Base-by-base conservation (phyloP, 2,329 filamentous ascomycete genomes). In the Fusarium liriodendri region DNA sequence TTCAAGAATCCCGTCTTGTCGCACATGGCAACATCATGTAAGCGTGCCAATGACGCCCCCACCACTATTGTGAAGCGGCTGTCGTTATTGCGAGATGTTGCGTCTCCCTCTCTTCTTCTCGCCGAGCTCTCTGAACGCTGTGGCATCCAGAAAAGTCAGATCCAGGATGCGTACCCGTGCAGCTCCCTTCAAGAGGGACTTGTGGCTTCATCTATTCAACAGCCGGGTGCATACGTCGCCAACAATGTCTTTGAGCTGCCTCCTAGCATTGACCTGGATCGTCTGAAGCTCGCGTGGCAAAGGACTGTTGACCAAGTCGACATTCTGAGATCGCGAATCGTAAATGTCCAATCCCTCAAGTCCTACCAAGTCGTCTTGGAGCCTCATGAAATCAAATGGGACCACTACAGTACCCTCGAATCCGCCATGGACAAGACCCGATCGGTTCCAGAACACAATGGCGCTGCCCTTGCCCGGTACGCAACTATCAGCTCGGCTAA, bases 311-410 rank as follows among this genome's bases (percentile, higher is more conserved):
- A 72, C 4, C 52, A 45, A 2, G 72, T 76, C 6, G 67, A 73
- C 9, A 79, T 80, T 14, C 7, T 80, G 18, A 71, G 78, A 62
- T 71, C 77, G 0, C 75, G 78, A 0, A 78, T 79, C 25, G 69
- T 79, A 5, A 77, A 71, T 38, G 22, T 67, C 6, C 37, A 52
- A 16, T 66, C 71, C 0, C 45, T 70, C 11, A 76, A 57, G 38
- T 76, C 74, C 0, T 75, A 77, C 10, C 76, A 76, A 62, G 68
- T n/a, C 6, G 62, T 78, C 6, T 37, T 76, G 4, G 22, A 52
- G 5, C 57, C 75, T 9, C 47, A 58, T 14, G 27, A 20, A 0
- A 70, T 78, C 6, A 20, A 63, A 1, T 78, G 75, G 76, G 54
- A 64, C 0, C 5, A 64, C 22, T 18, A 59, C 6, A 50, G 4